Evolutionary conservation across 768 basidiomycete genomes (phyloP), one percentile per base, ranked within the genome.

Genomic region (Russula foetens): DNA sequence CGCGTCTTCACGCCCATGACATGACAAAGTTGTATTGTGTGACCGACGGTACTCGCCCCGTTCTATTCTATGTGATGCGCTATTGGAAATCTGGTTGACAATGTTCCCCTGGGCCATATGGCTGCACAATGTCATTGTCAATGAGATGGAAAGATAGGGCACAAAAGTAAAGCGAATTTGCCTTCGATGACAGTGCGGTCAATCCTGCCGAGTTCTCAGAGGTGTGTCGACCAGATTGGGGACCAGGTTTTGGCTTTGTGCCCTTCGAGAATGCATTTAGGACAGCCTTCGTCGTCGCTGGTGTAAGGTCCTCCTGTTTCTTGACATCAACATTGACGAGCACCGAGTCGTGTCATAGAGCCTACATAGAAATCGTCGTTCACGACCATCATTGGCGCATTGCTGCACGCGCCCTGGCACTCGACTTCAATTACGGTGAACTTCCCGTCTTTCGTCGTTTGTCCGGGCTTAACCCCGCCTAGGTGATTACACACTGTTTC

Each of bases 381-480:
- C 68, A 99, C 81, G 62, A 86, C 93, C 74, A 99, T 79, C 97
- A 98, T 98, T 47, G 91, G 92, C 28, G 93, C 97, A 75, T 98
- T 99, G 68, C 89, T 92, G 77, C 97, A 99, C 56, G 97, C 96
- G 58, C 97, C 97, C 69, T 98, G 87, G 74, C 97, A 99, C 76
- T 99, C 97, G 29, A 98, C 97, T 74, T 99, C 97, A 59, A 99
- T 81, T 45, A 98, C 85, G 11, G 97, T 97, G 75, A 98, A 99
- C 74, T 96, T 98, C 44, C 91, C 89, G 70, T 99, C 93, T 72
- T 83, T 81, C 14, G 97, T 97, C n/a, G 95, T 95, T 71, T 91
- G 83, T 7, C 96, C 96, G 24, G 90, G 86, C 65, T 87, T 83
- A 67, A 95, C 81, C 17, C 85, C 86, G 50, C 89, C 88, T 23